Evolutionary conservation across 2,329 filamentous ascomycete species (phyloP).

Genomic region (Calonectria hawksworthii): DNA sequence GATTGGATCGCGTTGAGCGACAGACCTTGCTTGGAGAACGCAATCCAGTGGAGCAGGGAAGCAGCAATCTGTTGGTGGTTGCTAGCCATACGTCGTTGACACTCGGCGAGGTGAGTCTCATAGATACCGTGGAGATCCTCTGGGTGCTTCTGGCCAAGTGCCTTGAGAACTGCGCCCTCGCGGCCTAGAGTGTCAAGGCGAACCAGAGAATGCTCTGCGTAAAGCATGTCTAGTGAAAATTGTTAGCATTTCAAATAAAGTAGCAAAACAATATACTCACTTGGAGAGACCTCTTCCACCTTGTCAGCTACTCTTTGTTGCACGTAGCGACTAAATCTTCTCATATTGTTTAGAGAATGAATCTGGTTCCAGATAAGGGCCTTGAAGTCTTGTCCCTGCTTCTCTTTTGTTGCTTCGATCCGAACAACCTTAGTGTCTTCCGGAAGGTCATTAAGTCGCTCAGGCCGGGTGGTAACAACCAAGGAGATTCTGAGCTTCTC

Average conservation of each 20-base stretch:
- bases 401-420: constrained; percentile 44
- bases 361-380: constrained; percentile 46
- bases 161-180: constrained; percentile 50
- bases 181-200: constrained; percentile 49
- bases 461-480: constrained; percentile 43
- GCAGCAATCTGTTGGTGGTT: constrained; percentile 36
- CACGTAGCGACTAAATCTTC: constrained; percentile 46
- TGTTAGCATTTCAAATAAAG: not conserved
- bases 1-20: constrained; percentile 41
- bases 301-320: constrained; percentile 48
- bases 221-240: constrained; percentile 48
- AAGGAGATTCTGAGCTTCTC: constrained; percentile 44
- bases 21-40: constrained; percentile 41
- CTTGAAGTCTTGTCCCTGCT: constrained; percentile 47
- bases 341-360: constrained; percentile 40
- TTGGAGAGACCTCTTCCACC: constrained; percentile 48
- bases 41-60: constrained; percentile 46
- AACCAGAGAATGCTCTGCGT: constrained; percentile 52
- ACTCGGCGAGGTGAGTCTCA: constrained; percentile 42
- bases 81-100: constrained; percentile 38
- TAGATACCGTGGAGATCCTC: constrained; percentile 45
- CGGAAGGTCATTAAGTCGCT: constrained; percentile 18
- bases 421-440: constrained; percentile 16
- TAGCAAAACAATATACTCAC: constrained; percentile 35
- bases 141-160: constrained; percentile 43